Base-by-base conservation (phyloP, 805 yeast species). In the Kluyveromyces dobzhanskii region DNA sequence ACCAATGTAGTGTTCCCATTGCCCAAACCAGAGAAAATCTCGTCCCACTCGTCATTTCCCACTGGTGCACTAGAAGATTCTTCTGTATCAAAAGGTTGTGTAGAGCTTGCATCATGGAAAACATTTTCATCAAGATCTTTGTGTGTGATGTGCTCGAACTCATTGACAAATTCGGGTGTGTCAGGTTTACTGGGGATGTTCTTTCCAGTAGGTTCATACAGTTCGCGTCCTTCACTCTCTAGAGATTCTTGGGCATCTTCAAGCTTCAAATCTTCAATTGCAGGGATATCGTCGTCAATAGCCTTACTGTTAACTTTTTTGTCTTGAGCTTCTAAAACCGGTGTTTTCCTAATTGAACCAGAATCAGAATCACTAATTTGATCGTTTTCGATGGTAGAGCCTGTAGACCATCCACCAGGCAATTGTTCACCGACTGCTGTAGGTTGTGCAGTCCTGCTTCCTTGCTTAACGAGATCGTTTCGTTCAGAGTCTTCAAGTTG, bases 31-130 rank as follows among this genome's bases (percentile, higher is more conserved):
- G 94, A 90, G 65, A 87, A 87, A 18, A 87, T 71, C 62, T 85
- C 88, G 53, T 87, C 95, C 97, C 97, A 87, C 58, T 87, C 97
- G 52, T 85, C 94, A 38, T 69, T 72, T 23, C 60, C 64, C 43
- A 53, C 61, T 44, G 51, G 52, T 8, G 39, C 38, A 12, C 35
- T 17, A 4, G 19, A 37, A 14, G 37, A 34, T 11, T 10, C 29
- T 21, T 34, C 30, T 3, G 18, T 11, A 17, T 26, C 30, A 26
- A 34, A 3, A 12, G 19, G 37, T n/a, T 17, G 21, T 18, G 11
- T 16, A 12, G 37, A 24, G 21, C 21, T 26, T 24, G 37, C 30
- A 17, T 34, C 37, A 26, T 34, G 37, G 30, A 34, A 34, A 13
- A 34, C 37, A 35, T 56, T 56, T 6, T 49, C 50, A 21, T 49